A percentile compares a stretch with the other conserved stretches of the same genome.
Evolutionary conservation across 2,329 filamentous ascomycete species (phyloP).

Genomic region (Aspergillus pseudonomiae): DNA sequence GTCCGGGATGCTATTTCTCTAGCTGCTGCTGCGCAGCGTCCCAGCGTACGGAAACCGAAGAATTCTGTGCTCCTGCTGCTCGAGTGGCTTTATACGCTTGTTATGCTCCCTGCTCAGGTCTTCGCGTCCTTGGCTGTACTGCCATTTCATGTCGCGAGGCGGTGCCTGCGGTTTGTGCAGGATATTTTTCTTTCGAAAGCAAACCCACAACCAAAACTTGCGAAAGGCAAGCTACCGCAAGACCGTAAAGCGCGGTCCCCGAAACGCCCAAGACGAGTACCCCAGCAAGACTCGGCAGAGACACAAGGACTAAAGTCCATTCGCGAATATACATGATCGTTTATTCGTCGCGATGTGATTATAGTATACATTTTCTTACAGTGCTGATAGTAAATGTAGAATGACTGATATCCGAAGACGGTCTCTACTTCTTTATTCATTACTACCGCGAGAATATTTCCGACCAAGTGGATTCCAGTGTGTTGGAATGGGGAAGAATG

Average conservation of each 20-base stretch:
- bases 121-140: conserved; percentile 33
- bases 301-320: conserved; percentile 9
- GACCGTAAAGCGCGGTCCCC: conserved; percentile 3
- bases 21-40: conserved; percentile 68
- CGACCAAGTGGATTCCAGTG: not conserved
- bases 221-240: conserved; percentile 30
- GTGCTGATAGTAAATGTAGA: not conserved
- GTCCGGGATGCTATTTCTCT: conserved; percentile 78
- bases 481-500: not conserved
- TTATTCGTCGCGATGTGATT: not conserved
- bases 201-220: conserved; percentile 3
- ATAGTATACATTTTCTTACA: not conserved
- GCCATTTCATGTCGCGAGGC: conserved; percentile 30
- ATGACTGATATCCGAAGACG: not conserved
- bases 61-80: conserved; percentile 35
- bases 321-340: conserved; percentile 7
- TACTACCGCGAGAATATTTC: not conserved
- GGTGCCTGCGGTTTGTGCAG: conserved; percentile 21
- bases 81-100: conserved; percentile 38
- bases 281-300: conserved; percentile 3
- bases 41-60: conserved; percentile 22
- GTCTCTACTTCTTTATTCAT: not conserved
- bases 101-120: conserved; percentile 42
- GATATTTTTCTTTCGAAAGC: conserved; percentile 5
- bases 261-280: conserved; percentile 13